phyloP scores from a whole-genome alignment of 1,139 yeast species.

The Kazachstania sp. region DNA sequence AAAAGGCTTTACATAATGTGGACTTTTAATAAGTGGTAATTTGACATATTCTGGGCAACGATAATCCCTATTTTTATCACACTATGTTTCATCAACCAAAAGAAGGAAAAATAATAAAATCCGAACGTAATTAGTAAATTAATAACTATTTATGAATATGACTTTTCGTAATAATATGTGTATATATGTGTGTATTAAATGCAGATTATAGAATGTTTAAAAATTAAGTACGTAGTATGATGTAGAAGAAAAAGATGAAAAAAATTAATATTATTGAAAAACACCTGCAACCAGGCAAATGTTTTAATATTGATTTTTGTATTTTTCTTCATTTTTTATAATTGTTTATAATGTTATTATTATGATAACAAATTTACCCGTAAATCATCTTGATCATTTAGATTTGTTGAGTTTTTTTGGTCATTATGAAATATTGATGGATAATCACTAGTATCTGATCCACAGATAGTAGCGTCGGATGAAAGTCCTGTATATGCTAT shows the following conservation, averaged over 20 bases:
- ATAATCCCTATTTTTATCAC: too few relatives aligned
- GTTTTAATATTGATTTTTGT: too few relatives aligned
- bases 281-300: too few relatives aligned
- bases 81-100: too few relatives aligned
- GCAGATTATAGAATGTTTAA: not conserved
- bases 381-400: not conserved
- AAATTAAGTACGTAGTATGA: not conserved
- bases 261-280: too few relatives aligned
- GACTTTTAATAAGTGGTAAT: too few relatives aligned
- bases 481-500: not conserved
- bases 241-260: too few relatives aligned
- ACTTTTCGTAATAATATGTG: slow-evolving; percentile 1
- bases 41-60: too few relatives aligned
- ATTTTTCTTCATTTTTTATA: too few relatives aligned
- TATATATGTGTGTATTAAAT: not conserved
- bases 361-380: not conserved
- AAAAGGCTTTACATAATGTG: slow-evolving; percentile 1
- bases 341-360: too few relatives aligned
- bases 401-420: not conserved
- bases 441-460: slow-evolving; percentile 1
- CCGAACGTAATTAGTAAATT: too few relatives aligned
- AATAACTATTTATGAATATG: not conserved
- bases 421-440: not conserved
- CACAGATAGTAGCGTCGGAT: slow-evolving; percentile 2
- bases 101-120: too few relatives aligned